Evolutionary conservation across 441 rosid genomes (phyloP), one percentile per base, ranked within the genome.

Genomic region (Brassica hybrid): DNA sequence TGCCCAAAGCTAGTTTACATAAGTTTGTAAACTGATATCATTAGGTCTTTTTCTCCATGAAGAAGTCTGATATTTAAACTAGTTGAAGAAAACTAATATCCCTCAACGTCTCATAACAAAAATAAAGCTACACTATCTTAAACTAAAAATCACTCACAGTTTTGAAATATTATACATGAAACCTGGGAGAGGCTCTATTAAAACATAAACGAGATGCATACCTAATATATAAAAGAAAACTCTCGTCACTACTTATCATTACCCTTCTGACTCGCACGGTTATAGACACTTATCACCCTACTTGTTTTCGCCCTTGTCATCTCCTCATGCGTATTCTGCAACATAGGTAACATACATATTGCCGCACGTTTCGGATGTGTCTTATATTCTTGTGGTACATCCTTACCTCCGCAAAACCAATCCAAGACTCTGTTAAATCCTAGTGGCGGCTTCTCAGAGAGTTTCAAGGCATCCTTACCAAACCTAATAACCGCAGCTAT

Each of bases 311-410:
- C n/a, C 19, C 2, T 0, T 7, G 2, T 14, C 65, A 38, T 36
- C 65, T 11, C 0, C 8, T 11, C 0, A 17, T 6, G 1, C 30
- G 2, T 1, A 54, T 2, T 0, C 71, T 54, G 1, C 71, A 74
- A 21, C n/a, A 0, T 3, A 54, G 17, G 27, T 65, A 54, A 6
- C 8, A 74, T 65, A 74, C 0, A 6, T 65, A 21, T 38, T 8
- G 67, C 11, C 10, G 30, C 77, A 74, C 0, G 65, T 56, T 56
- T 64, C 7, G 43, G 65, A 16, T 74, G 3, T 17, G 8, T 14
- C 56, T 38, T 13, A 19, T 65, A 65, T 3, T 2, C 1, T 21
- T 3, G 2, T 21, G 77, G 65, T 27, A 74, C 71, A 0, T 1
- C 57, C 71, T 7, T n/a, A 19, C 23, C 52, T 18, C 2, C 1